phyloP scores from a whole-genome alignment of 352 stramenopile species.

The Pythium oligandrum region DNA sequence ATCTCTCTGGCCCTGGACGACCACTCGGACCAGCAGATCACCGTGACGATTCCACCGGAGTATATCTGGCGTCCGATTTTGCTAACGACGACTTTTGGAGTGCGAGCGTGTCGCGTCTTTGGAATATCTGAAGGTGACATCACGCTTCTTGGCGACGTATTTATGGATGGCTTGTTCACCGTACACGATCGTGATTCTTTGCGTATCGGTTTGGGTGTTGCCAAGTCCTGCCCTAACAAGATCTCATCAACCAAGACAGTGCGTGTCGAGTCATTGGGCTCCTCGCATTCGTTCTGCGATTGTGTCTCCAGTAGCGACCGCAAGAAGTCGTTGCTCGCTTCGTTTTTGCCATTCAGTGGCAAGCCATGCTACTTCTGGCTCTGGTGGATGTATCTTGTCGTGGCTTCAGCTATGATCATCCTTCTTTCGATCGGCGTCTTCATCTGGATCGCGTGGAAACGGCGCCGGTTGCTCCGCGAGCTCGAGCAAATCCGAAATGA shows the following conservation, averaged over 20 bases:
- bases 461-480: conserved; percentile 40
- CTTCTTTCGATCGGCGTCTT: conserved; percentile 41
- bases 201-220: conserved; percentile 58
- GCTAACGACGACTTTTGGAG: conserved; percentile 32
- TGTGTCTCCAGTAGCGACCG: conserved; percentile 55
- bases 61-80: conserved; percentile 84
- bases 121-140: conserved; percentile 76
- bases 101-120: conserved; percentile 60
- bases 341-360: conserved; percentile 49
- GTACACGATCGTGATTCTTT: conserved; percentile 64
- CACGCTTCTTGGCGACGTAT: conserved; percentile 75
- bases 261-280: conserved; percentile 34
- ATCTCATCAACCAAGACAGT: conserved; percentile 68
- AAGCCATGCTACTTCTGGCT: conserved; percentile 84
- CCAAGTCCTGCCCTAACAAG: conserved; percentile 63
- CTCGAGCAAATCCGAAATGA: conserved; percentile 26
- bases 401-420: conserved; percentile 54
- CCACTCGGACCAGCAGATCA: conserved; percentile 54
- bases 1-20: conserved; percentile 55
- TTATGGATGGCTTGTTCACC: conserved; percentile 82
- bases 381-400: conserved; percentile 86
- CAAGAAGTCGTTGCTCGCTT: conserved; percentile 57
- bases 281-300: conserved; percentile 48
- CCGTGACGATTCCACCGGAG: conserved; percentile 64
- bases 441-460: conserved; percentile 47